phyloP scores from a whole-genome alignment of 1,284 basidiomycete species.

The Ustilago nuda region DNA sequence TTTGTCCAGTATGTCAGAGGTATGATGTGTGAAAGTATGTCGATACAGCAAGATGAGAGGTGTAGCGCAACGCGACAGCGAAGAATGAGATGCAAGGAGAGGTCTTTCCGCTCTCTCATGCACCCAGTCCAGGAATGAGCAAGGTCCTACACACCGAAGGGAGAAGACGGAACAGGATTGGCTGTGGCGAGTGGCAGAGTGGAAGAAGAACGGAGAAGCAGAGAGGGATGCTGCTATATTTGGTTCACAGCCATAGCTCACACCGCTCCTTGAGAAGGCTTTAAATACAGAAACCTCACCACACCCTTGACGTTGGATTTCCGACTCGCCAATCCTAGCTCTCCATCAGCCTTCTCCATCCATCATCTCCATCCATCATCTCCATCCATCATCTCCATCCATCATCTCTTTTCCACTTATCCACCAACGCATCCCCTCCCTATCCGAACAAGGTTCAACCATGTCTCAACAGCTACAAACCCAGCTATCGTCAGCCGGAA shows the following conservation, averaged over 20 bases:
- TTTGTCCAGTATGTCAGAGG: neutral
- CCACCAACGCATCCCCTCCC: neutral
- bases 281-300: neutral
- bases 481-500: slow-evolving; percentile 24
- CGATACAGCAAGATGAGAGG: neutral
- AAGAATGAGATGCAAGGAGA: slow-evolving; percentile 8
- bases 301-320: slow-evolving; percentile 13
- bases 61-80: too few species aligned
- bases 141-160: neutral
- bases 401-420: neutral
- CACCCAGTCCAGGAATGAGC: too few species aligned
- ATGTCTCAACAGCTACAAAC: slow-evolving; percentile 44
- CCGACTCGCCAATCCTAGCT: slow-evolving; percentile 3
- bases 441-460: too few species aligned
- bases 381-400: neutral
- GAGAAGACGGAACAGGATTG: neutral
- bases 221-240: neutral
- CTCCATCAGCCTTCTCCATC: neutral
- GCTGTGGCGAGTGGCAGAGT: neutral
- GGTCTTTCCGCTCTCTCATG: slow-evolving; percentile 15
- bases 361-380: neutral
- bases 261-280: neutral
- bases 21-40: neutral
- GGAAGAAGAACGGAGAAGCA: neutral
- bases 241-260: neutral